Evolutionary conservation across 2,329 filamentous ascomycete species (phyloP), one percentile per base, ranked within the genome.

Genomic region (Venturia carpophila): DNA sequence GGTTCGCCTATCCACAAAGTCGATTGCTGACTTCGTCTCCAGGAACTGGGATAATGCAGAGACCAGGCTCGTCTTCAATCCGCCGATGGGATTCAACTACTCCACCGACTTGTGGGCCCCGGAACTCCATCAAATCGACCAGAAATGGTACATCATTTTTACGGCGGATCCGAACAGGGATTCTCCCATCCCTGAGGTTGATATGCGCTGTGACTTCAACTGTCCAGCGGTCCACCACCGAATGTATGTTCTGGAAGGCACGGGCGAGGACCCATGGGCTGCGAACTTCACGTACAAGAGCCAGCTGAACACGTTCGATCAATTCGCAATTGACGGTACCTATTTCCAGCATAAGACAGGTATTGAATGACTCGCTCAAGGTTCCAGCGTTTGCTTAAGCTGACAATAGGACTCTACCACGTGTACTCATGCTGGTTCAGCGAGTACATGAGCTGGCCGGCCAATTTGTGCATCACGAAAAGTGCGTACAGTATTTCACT

Each of bases 271-370:
- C 68, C 78, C 79, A 0, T 82, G 79, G 80, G 73, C 71, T 0
- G 75, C 77, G 19, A 71, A 71, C 39, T 83, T 78, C 69, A 75
- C 72, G 3, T 73, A 79, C 71, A 80, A 81, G 64, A 69, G 75
- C 47, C 73, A 80, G 68, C 73, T 83, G 21, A 73, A 82, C 68
- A 82, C 80, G 0, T 82, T 76, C 68, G 75, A 82, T 67, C 80
- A 83, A 66, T 83, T 83, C 68, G 79, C 80, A 27, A 82, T 83
- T 66, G 80, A 83, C 65, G 80, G 80, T 0, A 83, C 80, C 0
- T 83, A 82, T 70, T 81, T 82, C 69, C 73, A 75, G 65, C 77
- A 82, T 69, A 43, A 65, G 63, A 66, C 70, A 64, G 39, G 39
- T 42, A 42, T 42, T 42, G 15, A 42, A 11, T 42, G 15, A 42